Base-by-base conservation (phyloP, 768 basidiomycete species). In the Trametes maxima region DNA sequence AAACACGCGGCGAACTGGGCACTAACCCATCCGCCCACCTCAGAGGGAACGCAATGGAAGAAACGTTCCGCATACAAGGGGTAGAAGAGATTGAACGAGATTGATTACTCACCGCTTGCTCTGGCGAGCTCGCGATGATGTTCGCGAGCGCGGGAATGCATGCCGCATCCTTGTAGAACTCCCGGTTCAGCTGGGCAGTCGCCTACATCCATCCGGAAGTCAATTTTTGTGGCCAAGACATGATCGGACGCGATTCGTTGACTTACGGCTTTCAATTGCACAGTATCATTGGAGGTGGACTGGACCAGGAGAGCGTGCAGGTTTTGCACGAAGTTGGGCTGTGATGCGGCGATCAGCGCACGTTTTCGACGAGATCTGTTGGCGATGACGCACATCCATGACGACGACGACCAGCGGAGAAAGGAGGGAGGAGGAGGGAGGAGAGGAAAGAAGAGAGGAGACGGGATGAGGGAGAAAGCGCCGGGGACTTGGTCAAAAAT, bases 91-190 rank as follows among this genome's bases (percentile, higher is more conserved):
- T 43, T 44, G 50, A 50, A 36, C 54, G 50, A 64, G 53, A 33
- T 12, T 28, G 56, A 46, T 46, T 36, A 82, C 94, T 74, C 70
- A 97, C 95, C 54, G 89, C 78, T 68, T 84, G 78, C 69, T 96
- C 89, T n/a, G 90, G 90, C 39, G 91, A 89, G 72, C 83, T 89
- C 39, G 90, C 89, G 51, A 94, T 81, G 71, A 98, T 92, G 70
- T 85, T 87, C 56, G 91, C 90, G 37, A 99, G 85, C 40, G 92
- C 94, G 48, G 95, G 85, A 64, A 99, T 95, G 72, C 95, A 97
- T 78, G 81, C 78, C 7, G 95, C 84, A 70, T 88, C 87, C 78
- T 92, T 94, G 85, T 95, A 98, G 78, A 86, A 98, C 54, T 95
- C 89, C 67, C 87, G 87, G 76, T 96, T 97, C 57, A 99, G 82